phyloP scores from a whole-genome alignment of 73 alveolate genomes.

The Paramecium pentaurelia region DNA sequence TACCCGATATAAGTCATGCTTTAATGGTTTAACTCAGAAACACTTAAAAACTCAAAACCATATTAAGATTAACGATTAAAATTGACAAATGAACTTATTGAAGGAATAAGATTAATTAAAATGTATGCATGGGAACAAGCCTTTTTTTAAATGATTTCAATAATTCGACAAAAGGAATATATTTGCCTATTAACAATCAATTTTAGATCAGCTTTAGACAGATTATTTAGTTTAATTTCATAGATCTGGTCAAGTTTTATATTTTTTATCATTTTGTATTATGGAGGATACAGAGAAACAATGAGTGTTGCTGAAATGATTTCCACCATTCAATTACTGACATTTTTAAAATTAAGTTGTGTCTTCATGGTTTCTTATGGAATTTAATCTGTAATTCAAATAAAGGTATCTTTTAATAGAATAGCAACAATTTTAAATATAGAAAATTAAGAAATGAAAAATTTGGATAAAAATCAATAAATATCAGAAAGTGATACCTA shows the following conservation, averaged over 20 bases:
- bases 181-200: neutral
- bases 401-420: neutral
- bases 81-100: slow-evolving; percentile 1
- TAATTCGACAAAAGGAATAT: neutral
- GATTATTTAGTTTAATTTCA: neutral
- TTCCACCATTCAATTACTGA: neutral
- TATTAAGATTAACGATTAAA: neutral
- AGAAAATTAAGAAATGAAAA: neutral
- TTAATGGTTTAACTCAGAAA: neutral
- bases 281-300: neutral
- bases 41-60: neutral
- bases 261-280: neutral
- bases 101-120: slow-evolving; percentile 1
- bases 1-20: neutral
- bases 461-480: neutral
- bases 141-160: neutral
- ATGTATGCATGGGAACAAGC: slow-evolving; percentile 12
- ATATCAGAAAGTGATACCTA: neutral
- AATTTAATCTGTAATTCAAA: neutral
- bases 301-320: neutral
- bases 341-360: neutral
- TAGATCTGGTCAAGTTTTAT: neutral
- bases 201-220: neutral
- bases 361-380: slow-evolving; percentile 22
- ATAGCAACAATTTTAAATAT: neutral